Percentiles rank a stretch among this genome's conserved stretches.
phyloP scores from a whole-genome alignment of 2,329 filamentous ascomycete genomes.

The Apiospora rasikravindrae region DNA sequence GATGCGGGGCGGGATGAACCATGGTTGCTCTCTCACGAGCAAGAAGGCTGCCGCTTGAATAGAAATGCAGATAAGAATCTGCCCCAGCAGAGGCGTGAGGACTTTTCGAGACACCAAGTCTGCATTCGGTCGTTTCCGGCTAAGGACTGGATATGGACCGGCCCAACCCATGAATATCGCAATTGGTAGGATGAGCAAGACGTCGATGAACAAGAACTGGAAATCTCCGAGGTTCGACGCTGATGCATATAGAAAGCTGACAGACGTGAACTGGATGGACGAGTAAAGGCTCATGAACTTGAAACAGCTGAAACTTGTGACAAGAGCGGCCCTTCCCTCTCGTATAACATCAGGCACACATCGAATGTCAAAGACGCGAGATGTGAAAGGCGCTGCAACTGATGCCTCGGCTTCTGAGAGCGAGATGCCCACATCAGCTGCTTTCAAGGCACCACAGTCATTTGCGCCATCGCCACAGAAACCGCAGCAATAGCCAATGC shows the following conservation, averaged over 20 bases:
- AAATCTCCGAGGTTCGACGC: constrained; percentile 97
- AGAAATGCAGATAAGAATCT: constrained; percentile 80
- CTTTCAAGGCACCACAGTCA: constrained; percentile 95
- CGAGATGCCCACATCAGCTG: constrained; percentile 95
- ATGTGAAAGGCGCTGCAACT: constrained; percentile 97
- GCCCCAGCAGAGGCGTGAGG: constrained; percentile 83
- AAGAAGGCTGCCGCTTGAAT: constrained; percentile 78
- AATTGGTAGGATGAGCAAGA: constrained; percentile 90
- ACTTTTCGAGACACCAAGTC: constrained; percentile 93
- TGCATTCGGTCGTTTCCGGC: constrained; percentile 86
- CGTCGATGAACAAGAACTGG: constrained; percentile 94
- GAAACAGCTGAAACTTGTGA: constrained; percentile 99
- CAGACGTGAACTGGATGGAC: constrained; percentile 97
- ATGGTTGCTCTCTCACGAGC: constrained; percentile 77
- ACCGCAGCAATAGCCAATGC: constrained; percentile 91
- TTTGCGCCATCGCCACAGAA: constrained; percentile 99
- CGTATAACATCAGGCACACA: constrained; percentile 92
- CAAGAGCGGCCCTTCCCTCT: constrained; percentile 90
- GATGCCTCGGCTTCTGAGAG: constrained; percentile 97
- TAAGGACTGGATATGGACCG: constrained; percentile 77
- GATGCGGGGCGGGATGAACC: constrained; percentile 83
- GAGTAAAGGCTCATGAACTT: constrained; percentile 99
- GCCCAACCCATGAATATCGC: constrained; percentile 99
- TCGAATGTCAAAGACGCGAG: constrained; percentile 91
- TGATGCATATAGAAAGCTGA: constrained; percentile 93